phyloP scores from a whole-genome alignment of 192 early-diverging fungal species.

The Coemansia furcata region DNA sequence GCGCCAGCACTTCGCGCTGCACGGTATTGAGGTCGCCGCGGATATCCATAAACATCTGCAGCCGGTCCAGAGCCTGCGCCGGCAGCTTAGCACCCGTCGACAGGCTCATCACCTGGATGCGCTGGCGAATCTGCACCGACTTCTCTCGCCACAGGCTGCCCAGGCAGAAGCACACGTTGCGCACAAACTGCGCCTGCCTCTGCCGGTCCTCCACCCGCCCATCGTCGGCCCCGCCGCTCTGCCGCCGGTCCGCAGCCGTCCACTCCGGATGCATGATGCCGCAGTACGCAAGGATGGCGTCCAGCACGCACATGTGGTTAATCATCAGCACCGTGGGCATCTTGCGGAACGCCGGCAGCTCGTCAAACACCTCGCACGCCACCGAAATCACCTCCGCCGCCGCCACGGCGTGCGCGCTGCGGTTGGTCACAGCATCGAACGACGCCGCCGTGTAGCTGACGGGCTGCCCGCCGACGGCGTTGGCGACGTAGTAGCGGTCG shows the following conservation, averaged over 20 bases:
- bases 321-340: conserved; percentile 63
- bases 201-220: conserved; percentile 13
- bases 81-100: conserved; percentile 59
- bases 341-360: conserved; percentile 62
- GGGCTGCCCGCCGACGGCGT: conserved; percentile 83
- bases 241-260: conserved; percentile 27
- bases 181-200: conserved; percentile 32
- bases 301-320: conserved; percentile 73
- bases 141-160: conserved; percentile 62
- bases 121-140: conserved; percentile 24
- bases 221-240: neutral
- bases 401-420: conserved; percentile 62
- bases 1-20: conserved; percentile 39
- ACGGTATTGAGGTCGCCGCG: conserved; percentile 51
- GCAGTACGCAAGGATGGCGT: conserved; percentile 71
- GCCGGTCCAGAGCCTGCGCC: conserved; percentile 60
- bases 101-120: conserved; percentile 56
- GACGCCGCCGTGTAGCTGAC: conserved; percentile 74
- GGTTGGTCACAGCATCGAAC: conserved; percentile 84
- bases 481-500: conserved; percentile 79
- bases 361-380: conserved; percentile 68
- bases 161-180: conserved; percentile 55
- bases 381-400: conserved; percentile 91
- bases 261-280: conserved; percentile 57
- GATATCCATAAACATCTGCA: conserved; percentile 62